Evolutionary conservation across 176 grass and related monocot species (phyloP).

Genomic region (Panicum miliaceum): DNA sequence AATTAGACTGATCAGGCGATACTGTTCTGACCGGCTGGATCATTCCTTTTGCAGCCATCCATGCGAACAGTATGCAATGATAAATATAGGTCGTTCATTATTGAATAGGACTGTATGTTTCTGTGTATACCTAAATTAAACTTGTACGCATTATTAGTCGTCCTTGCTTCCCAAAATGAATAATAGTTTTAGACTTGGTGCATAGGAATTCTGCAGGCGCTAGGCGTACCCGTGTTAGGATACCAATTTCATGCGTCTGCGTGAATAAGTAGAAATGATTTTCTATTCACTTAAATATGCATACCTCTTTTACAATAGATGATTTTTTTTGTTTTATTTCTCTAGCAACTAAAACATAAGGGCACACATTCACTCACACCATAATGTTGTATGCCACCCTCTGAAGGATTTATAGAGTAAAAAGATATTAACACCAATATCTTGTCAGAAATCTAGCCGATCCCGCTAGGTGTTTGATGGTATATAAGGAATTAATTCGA

Average conservation of each 20-base stretch:
- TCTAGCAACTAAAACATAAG: no score
- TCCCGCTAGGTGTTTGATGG: neutral
- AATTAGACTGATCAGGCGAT: slow-evolving; percentile 33
- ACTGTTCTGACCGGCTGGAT: slow-evolving; percentile 19
- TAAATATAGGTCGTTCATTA: slow-evolving; percentile 14
- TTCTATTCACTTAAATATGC: neutral
- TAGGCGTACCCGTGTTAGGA: neutral
- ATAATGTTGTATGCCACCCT: no score
- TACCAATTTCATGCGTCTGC: neutral
- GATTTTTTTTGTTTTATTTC: no score
- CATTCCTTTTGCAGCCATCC: slow-evolving; percentile 41
- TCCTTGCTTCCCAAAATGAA: neutral
- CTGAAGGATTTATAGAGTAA: no score
- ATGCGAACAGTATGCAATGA: neutral
- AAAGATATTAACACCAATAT: no score
- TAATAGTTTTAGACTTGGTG: neutral
- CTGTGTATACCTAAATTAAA: neutral
- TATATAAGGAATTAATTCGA: neutral
- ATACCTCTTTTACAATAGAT: neutral
- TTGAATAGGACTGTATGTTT: neutral
- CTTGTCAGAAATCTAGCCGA: neutral
- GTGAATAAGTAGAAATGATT: neutral
- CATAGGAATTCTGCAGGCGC: neutral
- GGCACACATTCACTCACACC: no score
- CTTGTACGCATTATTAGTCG: neutral